Evolutionary conservation across 805 yeast genomes (phyloP), one percentile per base, ranked within the genome.

Genomic region (Spathaspora sp.): DNA sequence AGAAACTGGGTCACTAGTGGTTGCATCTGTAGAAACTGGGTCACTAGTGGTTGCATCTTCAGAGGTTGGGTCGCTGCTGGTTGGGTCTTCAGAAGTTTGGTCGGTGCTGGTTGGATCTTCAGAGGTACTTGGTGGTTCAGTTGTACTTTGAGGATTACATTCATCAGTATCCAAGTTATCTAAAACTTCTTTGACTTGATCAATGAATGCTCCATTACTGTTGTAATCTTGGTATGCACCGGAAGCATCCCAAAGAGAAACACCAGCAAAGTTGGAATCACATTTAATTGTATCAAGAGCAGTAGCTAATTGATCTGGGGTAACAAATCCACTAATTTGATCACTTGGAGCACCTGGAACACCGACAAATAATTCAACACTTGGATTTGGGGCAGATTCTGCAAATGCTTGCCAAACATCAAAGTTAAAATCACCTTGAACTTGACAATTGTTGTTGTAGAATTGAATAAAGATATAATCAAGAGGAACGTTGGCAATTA

Each of bases 381-480:
- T 70, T 49, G 73, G 70, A 72, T 91, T 91, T 57, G 87, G 86
- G 35, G 92, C 77, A 26, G 75, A 60, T 47, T 66, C 69, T 23
- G 93, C 94, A 63, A 66, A 89, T 32, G 76, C 65, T 31, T 76
- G 73, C 97, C 97, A 90, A 28, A 87, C 79, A 55, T 84, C 86
- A 73, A 76, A 78, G 67, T 78, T 78, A 77, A 89, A 91, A 29
- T 47, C 16, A 29, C 56, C 56, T 16, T 65, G 62, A 51, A 84
- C 73, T 46, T 79, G 69, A 68, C 96, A 88, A 63, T 85, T 77
- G 71, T 91, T 91, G 80, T 91, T 91, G 78, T 90, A 91, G 72
- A 91, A 91, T 72, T 90, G 97, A 57, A 92, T 78, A 64, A 88
- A 89, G 4, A 89, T 87, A 66, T 83, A 89, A 69, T 91, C 97